These are phyloP conservation scores for Pythium dissimile DNA, from an alignment of 352 stramenopile genomes.

Conservation along the genomic window DNA sequence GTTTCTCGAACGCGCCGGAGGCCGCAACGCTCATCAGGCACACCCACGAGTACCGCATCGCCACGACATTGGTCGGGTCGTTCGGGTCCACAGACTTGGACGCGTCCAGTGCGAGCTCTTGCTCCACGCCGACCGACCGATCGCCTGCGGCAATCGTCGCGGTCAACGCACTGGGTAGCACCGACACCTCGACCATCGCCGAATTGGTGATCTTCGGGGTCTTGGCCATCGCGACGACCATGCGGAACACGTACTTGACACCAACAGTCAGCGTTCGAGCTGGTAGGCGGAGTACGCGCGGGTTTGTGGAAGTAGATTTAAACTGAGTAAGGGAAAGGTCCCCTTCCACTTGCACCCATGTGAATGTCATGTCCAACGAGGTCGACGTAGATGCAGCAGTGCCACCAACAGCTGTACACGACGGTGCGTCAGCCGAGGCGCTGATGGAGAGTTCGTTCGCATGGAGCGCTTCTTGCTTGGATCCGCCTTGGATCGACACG, in stretches of 20 bases:
- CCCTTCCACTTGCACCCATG: constrained; percentile 45
- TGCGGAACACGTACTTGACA: constrained; percentile 56
- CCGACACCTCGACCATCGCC: constrained; percentile 40
- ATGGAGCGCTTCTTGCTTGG: constrained; percentile 32
- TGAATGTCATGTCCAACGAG: constrained; percentile 47
- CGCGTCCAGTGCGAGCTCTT: constrained; percentile 45
- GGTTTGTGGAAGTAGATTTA: constrained; percentile 53
- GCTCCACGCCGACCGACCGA: constrained; percentile 45
- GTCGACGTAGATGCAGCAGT: constrained; percentile 5
- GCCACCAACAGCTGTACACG: constrained; percentile 23
- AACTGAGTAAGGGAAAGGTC: constrained; percentile 37
- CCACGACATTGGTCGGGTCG: constrained; percentile 29
- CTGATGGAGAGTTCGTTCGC: constrained; percentile 41
- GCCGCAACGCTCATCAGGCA: constrained; percentile 27
- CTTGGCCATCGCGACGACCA: constrained; percentile 46
- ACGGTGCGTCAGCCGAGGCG: constrained; percentile 40
- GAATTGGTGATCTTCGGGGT: constrained; percentile 46
- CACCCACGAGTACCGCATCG: constrained; percentile 41
- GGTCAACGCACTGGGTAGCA: constrained; percentile 36
- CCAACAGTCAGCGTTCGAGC: constrained; percentile 45
- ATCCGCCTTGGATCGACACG: constrained; percentile 48
- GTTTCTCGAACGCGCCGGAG: constrained; percentile 30
- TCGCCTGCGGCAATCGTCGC: constrained; percentile 42
- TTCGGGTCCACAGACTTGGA: constrained; percentile 52
- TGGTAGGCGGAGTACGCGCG: constrained; percentile 45